These are phyloP conservation scores for Alternaria brassicae DNA, from an alignment of 2,329 filamentous ascomycete species.

Conservation along the genomic window DNA sequence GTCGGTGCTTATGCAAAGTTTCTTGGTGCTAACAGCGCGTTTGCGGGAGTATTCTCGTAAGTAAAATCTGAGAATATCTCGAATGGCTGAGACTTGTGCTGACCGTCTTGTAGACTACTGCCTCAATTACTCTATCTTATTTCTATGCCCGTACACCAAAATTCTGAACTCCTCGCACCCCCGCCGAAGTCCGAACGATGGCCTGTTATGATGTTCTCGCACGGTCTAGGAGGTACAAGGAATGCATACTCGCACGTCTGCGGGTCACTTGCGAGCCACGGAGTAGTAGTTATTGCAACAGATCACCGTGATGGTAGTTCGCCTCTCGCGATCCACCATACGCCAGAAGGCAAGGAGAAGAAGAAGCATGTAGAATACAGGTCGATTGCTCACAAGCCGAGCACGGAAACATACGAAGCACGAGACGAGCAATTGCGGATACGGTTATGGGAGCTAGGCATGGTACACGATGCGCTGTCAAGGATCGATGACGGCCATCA, in stretches of 20 bases:
- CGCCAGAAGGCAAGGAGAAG: constrained; percentile 56
- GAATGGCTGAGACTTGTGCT: not conserved
- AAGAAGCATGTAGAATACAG: constrained; percentile 54
- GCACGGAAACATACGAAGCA: constrained; percentile 68
- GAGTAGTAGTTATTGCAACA: constrained; percentile 79
- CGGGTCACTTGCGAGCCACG: constrained; percentile 80
- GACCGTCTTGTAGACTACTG: constrained; percentile 59
- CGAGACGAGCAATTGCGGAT: constrained; percentile 77
- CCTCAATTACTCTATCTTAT: constrained; percentile 77
- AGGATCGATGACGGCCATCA: constrained; percentile 67
- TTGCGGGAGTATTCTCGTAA: constrained; percentile 52
- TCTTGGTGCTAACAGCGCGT: constrained; percentile 67
- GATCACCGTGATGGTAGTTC: constrained; percentile 85
- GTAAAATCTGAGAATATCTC: constrained; percentile 8
- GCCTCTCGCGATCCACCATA: constrained; percentile 74
- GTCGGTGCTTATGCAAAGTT: constrained; percentile 79
- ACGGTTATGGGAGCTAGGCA: constrained; percentile 78
- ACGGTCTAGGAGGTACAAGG: constrained; percentile 80
- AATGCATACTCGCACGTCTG: constrained; percentile 87
- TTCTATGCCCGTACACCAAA: constrained; percentile 74
- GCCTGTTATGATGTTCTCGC: constrained; percentile 86
- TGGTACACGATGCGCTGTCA: constrained; percentile 72
- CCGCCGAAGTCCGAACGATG: constrained; percentile 64
- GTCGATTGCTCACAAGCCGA: constrained; percentile 66
- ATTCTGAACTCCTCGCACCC: constrained; percentile 67